Base-by-base conservation (phyloP, 2,329 filamentous ascomycete genomes). In the Bisporella sp. region DNA sequence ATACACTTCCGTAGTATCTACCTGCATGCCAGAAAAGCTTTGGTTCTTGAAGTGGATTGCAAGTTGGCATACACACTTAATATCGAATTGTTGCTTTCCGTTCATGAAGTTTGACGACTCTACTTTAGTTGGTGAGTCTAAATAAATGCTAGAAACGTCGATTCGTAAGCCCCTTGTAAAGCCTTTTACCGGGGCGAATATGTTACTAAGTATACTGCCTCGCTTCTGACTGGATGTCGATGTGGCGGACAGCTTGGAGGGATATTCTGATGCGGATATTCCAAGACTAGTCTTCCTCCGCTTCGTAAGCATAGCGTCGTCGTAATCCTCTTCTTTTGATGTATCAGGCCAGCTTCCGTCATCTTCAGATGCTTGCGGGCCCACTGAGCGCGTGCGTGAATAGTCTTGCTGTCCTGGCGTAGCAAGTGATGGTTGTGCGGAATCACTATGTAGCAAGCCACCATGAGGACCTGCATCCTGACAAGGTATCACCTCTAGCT, bases 371-470 rank as follows among this genome's bases (percentile, higher is more conserved):
- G 50, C 35, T 35, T 49, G 48, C 28, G 40, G 29, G 29, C 44
- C 50, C 8, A 39, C 21, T 3, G 21, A 21, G 21, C 64, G 62
- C 9, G 58, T 47, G 7, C 62, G 58, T 31, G 57, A 29, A 48
- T 60, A 64, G 1, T 53, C 41, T n/a, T 57, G 54, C 37, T 63
- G 63, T 12, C 57, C 62, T n/a, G 64, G 64, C 31, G 65, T 58
- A 28, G 66, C 66, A n/a, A 64, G 61, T 44, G 63, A 65, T 31
- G 65, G 60, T 28, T 62, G 54, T 8, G 64, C 55, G n/a, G 64
- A 65, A 5, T 67, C 65, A 28, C 21, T 40, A 51, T 67, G 64
- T 41, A 57, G 59, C 53, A 51, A 57, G 1, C 52, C 49, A 31
- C 35, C n/a, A 37, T 37, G 35, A 37, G 8, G 35, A 8, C 8